Base-by-base conservation (phyloP, 805 yeast genomes). In the Kuraishia cidri region DNA sequence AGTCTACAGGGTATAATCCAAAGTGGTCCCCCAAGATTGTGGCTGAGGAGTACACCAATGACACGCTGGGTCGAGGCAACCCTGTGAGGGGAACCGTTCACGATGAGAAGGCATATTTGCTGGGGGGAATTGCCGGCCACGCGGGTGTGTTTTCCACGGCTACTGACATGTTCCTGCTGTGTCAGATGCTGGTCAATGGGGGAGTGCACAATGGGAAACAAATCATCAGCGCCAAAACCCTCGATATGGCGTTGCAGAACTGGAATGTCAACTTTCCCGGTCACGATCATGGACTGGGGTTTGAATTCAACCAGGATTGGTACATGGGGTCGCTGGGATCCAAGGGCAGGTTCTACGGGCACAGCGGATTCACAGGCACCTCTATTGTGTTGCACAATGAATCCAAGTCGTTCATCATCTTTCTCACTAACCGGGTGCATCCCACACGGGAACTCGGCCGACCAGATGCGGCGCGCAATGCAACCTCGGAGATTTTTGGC, bases 301-400 rank as follows among this genome's bases (percentile, higher is more conserved):
- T 26, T 11, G 29, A 26, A 17, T 7, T 26, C 17, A 16, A 26
- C 19, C 12, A 17, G 17, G 11, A 14, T 11, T 26, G 12, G 17
- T 12, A 12, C n/a, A 26, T 26, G 29, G 29, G 29, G 11, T 14
- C 10, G n/a, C 9, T 26, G 11, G 10, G 29, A n/a, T 9, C 19
- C 16, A 14, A 12, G 5, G 29, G 29, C 9, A 26, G 6, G 6
- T 9, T 11, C 11, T 26, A 26, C 14, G 29, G 29, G 11, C 29
- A 26, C 29, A 26, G 17, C n/a, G 29, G 29, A 9, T 26, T 26
- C 14, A 26, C 29, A 17, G 29, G 29, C 19, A 26, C 29, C 18
- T 26, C 29, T 15, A 8, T 26, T 7, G 29, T 26, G 11, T 8
- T 26, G 17, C 10, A 26, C 29, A 14, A 26, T 17, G 29, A 12